Evolutionary conservation across 1,284 basidiomycete genomes (phyloP), one percentile per base, ranked within the genome.

Genomic region (Malassezia arunalokei): DNA sequence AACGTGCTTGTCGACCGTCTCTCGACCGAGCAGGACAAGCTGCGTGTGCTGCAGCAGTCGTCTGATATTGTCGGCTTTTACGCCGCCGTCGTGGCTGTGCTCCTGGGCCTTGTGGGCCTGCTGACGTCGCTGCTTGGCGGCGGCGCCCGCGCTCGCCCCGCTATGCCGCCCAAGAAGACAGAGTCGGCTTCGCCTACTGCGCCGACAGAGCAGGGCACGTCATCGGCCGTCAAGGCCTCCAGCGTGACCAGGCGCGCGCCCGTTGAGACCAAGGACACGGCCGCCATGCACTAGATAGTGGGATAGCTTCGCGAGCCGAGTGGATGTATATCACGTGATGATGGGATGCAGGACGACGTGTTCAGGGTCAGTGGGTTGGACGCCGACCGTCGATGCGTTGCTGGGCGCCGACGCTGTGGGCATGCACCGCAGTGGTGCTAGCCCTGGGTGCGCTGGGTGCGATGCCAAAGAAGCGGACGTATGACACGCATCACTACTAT

Each of bases 401-500:
- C 20, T 24, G 20, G 20, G 20, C 20, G 20, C 20, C 20, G 20
- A 24, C 14, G 45, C 37, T 44, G 43, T 31, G 30, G n/a, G 27
- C 35, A 27, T 30, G 12, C 28, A 35, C 35, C 24, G n/a, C 32
- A 28, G 6, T 47, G 6, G 27, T 33, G 17, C 11, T 14, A 8
- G 43, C 14, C 30, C 40, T 42, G 3, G 46, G 9, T 15, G 24
- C 27, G 8, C 14, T 46, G 9, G 44, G 30, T 2, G 38, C 8
- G 17, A n/a, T 27, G 14, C 51, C 51, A 20, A 40, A 47, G 30
- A 67, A 64, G 56, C 63, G 74, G 15, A 60, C 63, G 2, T 91
- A 96, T 74, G 75, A 79, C 61, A 83, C 85, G 7, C 86, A 96
- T 75, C 79, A 85, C 63, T 98, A 99, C 77, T 92, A 91, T 76